Conservation (phyloP, 805 yeast species). For the Vanderwaltozyma verrucispora region DNA sequence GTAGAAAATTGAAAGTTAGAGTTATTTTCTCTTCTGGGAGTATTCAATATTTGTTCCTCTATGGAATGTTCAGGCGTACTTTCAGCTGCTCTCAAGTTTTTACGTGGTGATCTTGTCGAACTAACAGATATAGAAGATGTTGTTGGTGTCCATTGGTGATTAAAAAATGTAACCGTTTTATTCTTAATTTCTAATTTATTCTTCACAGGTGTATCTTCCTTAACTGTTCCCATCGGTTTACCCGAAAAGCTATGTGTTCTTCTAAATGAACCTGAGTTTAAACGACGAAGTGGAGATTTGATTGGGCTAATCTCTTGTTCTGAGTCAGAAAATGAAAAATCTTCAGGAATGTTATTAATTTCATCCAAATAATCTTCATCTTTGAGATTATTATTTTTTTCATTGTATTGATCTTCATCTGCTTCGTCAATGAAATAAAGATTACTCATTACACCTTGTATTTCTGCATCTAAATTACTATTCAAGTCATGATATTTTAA, state of each 20-base stretch:
- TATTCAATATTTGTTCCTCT: background rate
- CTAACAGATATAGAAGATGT: background rate
- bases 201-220: slow-evolving; percentile 24
- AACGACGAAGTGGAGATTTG: slow-evolving; percentile 5
- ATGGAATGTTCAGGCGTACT: background rate
- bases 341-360: slow-evolving; percentile 40
- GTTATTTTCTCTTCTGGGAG: background rate
- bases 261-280: slow-evolving; percentile 11
- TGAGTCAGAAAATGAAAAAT: slow-evolving; percentile 28
- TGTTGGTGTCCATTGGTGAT: slow-evolving; percentile 9
- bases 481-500: slow-evolving; percentile 33
- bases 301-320: slow-evolving; percentile 7
- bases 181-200: slow-evolving; percentile 29
- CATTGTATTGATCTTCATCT: slow-evolving; percentile 26
- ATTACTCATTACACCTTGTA: slow-evolving; percentile 24
- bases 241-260: slow-evolving; percentile 26
- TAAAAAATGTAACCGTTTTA: slow-evolving; percentile 33
- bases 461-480: slow-evolving; percentile 29
- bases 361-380: slow-evolving; percentile 41
- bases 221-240: slow-evolving; percentile 21
- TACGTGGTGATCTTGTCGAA: slow-evolving; percentile 1
- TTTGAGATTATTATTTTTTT: slow-evolving; percentile 7
- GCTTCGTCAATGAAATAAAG: slow-evolving; percentile 27
- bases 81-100: background rate
- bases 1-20: background rate